Percentiles rank a stretch among this genome's conserved stretches.
Evolutionary conservation across 1,139 yeast genomes (phyloP).

Genomic region (Kodamaea alishanica): DNA sequence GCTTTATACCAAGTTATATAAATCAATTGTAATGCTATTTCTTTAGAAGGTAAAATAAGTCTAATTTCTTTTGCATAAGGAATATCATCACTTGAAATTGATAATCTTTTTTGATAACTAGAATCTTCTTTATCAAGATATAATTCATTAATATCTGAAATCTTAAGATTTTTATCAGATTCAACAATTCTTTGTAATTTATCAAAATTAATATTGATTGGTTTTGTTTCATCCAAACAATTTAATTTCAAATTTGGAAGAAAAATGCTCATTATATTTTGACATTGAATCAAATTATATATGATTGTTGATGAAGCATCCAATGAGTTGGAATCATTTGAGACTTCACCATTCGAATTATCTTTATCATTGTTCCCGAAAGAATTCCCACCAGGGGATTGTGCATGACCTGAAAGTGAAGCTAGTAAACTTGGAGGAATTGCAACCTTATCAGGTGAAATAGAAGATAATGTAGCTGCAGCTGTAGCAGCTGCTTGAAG

Average conservation of each 20-base stretch:
- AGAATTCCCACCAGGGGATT: neutral
- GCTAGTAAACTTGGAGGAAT: conserved; percentile 7
- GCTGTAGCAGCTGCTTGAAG: conserved; percentile 16
- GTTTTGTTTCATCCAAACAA: conserved; percentile 29
- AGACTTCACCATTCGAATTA: neutral
- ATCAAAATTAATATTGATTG: conserved; percentile 32
- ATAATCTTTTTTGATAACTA: neutral
- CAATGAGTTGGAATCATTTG: neutral
- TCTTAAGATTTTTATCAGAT: conserved; percentile 13
- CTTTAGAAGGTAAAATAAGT: conserved; percentile 72
- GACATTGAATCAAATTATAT: conserved; percentile 17
- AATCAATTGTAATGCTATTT: conserved; percentile 65
- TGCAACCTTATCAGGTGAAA: conserved; percentile 7
- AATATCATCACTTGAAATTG: conserved; percentile 15
- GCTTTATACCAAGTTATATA: conserved; percentile 83
- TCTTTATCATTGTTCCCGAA: neutral
- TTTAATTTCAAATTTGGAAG: conserved; percentile 48
- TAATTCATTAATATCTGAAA: conserved; percentile 19
- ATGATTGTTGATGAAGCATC: conserved; percentile 8
- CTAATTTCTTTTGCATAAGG: conserved; percentile 46
- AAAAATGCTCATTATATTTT: conserved; percentile 32
- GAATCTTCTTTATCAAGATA: conserved; percentile 23
- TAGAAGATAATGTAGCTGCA: conserved; percentile 11
- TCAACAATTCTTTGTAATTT: conserved; percentile 30
- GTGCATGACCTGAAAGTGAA: conserved; percentile 4